phyloP scores from a whole-genome alignment of 768 basidiomycete species.

The Pleurotus eryngii region DNA sequence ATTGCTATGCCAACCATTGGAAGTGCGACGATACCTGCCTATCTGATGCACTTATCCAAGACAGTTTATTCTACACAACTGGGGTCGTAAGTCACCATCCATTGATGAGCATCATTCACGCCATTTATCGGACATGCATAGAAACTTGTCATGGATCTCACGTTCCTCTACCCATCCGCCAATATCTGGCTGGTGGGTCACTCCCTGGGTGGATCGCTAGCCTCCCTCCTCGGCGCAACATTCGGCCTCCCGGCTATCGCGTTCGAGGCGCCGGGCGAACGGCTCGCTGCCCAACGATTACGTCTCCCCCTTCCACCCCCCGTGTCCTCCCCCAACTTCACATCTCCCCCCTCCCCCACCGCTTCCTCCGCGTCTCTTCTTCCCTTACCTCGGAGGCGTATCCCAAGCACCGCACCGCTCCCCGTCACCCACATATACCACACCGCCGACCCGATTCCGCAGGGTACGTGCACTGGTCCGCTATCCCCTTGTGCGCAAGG shows the following conservation, averaged over 20 bases:
- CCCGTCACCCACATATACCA: conserved; percentile 82
- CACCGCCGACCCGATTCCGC: conserved; percentile 90
- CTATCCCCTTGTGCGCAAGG: conserved; percentile 74
- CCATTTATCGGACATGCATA: too few relatives aligned
- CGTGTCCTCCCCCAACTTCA: conserved; percentile 47
- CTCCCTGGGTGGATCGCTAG: conserved; percentile 87
- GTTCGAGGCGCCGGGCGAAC: conserved; percentile 84
- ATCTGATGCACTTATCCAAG: conserved; percentile 77
- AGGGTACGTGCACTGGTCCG: conserved; percentile 76
- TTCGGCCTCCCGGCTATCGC: conserved; percentile 90
- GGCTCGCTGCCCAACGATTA: conserved; percentile 70
- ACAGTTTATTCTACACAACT: conserved; percentile 88
- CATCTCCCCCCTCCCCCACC: conserved; percentile 8
- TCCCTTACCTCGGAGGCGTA: conserved; percentile 35
- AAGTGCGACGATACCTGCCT: conserved; percentile 82
- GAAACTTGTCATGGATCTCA: conserved; percentile 87
- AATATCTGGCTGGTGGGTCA: conserved; percentile 90
- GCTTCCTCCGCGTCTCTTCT: too few relatives aligned
- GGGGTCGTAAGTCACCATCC: conserved; percentile 61
- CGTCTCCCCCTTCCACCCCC: conserved; percentile 78
- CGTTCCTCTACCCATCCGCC: conserved; percentile 75
- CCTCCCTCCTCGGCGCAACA: conserved; percentile 84
- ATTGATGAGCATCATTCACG: not conserved
- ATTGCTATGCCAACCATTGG: conserved; percentile 72
- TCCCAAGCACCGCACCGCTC: conserved; percentile 21